These are phyloP conservation scores for Trametes elegans DNA, from an alignment of 768 basidiomycete species.

Conservation along the genomic window DNA sequence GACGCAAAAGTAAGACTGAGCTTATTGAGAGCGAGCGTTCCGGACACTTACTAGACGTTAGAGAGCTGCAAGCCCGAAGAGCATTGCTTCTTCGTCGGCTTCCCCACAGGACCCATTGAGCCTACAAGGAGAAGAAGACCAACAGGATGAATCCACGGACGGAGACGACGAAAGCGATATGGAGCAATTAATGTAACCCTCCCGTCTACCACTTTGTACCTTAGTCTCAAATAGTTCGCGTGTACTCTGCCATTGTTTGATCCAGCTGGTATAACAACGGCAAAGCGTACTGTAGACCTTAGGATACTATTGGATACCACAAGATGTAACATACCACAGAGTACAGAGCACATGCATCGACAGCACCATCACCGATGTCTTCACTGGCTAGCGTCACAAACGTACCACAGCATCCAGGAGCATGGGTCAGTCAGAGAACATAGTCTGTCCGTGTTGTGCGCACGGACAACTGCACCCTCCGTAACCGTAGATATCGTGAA, in stretches of 20 bases:
- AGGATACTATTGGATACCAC: constrained; percentile 3
- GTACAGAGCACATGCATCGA: constrained; percentile 1
- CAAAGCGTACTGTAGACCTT: background rate
- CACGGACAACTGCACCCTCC: too few relatives aligned
- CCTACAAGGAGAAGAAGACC: background rate
- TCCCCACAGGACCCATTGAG: too few relatives aligned
- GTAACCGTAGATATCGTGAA: too few relatives aligned
- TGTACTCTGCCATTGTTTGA: background rate
- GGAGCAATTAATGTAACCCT: background rate
- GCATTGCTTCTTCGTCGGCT: too few relatives aligned
- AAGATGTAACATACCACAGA: background rate
- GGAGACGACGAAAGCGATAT: background rate
- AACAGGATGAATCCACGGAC: background rate
- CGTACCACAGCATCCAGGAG: background rate
- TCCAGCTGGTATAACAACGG: too few relatives aligned
- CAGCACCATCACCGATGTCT: background rate
- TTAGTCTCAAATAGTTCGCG: too few relatives aligned
- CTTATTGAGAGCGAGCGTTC: too few relatives aligned
- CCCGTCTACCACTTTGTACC: background rate
- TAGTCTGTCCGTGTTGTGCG: background rate
- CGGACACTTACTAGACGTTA: too few relatives aligned
- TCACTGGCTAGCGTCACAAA: background rate
- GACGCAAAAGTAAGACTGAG: constrained; percentile 46
- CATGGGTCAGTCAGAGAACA: background rate
- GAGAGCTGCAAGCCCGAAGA: too few relatives aligned